Percentiles rank a stretch among this genome's conserved stretches.
Conservation (phyloP, 139 green algal genomes). For the Chlorella sp. region DNA sequence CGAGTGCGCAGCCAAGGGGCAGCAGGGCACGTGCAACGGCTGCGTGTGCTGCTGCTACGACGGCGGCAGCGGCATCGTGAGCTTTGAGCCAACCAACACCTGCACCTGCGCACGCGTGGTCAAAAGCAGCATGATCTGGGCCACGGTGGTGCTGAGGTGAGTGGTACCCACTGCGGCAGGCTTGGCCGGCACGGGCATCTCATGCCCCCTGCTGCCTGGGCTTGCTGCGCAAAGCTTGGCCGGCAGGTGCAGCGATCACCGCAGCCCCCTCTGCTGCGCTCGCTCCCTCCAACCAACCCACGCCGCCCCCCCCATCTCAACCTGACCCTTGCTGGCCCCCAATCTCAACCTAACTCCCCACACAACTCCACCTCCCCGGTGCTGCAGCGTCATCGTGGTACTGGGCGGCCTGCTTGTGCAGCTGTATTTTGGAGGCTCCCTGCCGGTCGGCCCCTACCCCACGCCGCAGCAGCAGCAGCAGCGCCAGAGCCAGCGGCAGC, state of each 20-base stretch:
- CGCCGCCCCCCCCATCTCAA: background rate
- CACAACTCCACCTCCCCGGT: too few relatives aligned
- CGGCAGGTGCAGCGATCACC: background rate
- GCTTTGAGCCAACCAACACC: background rate
- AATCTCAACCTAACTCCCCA: too few relatives aligned
- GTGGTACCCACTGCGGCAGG: too few relatives aligned
- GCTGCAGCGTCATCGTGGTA: conserved; percentile 15
- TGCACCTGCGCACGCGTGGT: conserved; percentile 10
- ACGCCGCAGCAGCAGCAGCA: background rate
- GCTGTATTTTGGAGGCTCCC: conserved; percentile 20
- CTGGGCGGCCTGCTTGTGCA: conserved; percentile 7
- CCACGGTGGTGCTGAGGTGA: conserved; percentile 24
- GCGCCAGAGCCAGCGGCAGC: background rate
- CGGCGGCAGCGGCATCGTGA: conserved; percentile 18
- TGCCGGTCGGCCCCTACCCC: conserved; percentile 1
- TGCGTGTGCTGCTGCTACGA: conserved; percentile 26
- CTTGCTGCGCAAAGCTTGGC: background rate
- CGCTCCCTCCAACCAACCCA: background rate
- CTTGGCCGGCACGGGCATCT: too few relatives aligned
- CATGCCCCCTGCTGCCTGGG: too few relatives aligned
- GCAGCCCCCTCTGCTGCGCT: background rate
- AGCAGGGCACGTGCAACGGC: background rate
- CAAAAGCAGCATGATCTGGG: background rate
- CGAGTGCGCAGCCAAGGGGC: too few relatives aligned
- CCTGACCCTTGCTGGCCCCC: background rate